Base-by-base conservation (phyloP, 495 filamentous ascomycete species). In the Aspergillus coremiiformis region DNA sequence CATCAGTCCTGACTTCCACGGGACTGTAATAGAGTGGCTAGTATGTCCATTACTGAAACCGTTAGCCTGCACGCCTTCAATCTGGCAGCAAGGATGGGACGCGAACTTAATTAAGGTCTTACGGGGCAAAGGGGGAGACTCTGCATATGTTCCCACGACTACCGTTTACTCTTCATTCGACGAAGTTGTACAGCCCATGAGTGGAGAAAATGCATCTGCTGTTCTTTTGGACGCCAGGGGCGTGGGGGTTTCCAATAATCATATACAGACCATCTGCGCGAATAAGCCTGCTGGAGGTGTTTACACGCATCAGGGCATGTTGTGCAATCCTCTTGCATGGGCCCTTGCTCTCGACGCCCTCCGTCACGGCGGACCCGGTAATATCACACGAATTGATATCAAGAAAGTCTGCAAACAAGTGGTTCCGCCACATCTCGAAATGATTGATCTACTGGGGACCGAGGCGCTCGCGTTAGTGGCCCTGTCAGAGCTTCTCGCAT, bases 131-230 rank as follows among this genome's bases (percentile, higher is more conserved):
- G 67, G 63, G 19, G 74, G 76, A 6, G 74, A 78, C 44, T 68
- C 69, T 1, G 71, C 76, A 7, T 78, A 77, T 45, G 71, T 78
- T 8, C 74, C 76, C 7, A 78, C 76, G 0, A 79, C 77, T 0
- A 75, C 61, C 1, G 44, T 78, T 12, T 79, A 72, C 61, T 68
- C 66, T 11, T 53, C 59, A 35, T 60, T 63, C 27, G 74, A 79
- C 64, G 59, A 78, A 47, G 63, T 79, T 55, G 70, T 77, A 10
- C 60, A 74, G 55, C 75, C 74, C 26, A 63, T 71, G 56, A 47
- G 26, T 12, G 75, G 73, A n/a, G 58, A 61, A 6, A 59, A 61
- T 14, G 74, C 75, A 4, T 79, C 75, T 0, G 73, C 66, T 12
- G 66, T 59, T 41, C 54, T 78, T 2, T 19, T 51, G 5, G 65